phyloP scores from a whole-genome alignment of 176 grass and related monocot species.

The Stipa capillata region DNA sequence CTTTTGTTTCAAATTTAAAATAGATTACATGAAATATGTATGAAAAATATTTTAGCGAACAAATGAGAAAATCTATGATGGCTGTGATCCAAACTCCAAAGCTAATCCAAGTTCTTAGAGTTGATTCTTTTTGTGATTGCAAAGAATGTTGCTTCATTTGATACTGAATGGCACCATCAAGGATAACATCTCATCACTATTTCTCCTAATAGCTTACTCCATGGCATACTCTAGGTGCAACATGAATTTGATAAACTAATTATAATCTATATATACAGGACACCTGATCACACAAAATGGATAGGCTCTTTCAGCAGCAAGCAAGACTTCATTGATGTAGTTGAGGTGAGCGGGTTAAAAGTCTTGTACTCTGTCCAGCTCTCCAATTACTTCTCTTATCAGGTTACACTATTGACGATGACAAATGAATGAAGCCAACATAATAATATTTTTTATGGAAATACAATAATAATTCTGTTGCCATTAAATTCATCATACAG shows the following conservation, averaged over 20 bases:
- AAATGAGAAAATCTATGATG: neutral
- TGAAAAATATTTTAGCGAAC: neutral
- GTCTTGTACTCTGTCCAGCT: neutral
- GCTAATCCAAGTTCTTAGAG: neutral
- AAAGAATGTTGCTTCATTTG: neutral
- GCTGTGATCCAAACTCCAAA: neutral
- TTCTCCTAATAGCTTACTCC: neutral
- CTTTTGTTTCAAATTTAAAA: neutral
- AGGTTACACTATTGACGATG: neutral
- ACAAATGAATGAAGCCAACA: neutral
- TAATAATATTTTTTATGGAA: neutral
- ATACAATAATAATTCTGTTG: neutral
- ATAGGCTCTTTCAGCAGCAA: slow-evolving; percentile 85
- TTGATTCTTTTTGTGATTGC: neutral
- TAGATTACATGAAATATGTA: neutral
- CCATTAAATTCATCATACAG: neutral
- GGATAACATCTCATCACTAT: neutral
- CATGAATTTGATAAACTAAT: neutral
- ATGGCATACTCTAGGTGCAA: neutral
- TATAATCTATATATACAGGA: slow-evolving; percentile 35
- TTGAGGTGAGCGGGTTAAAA: slow-evolving; percentile 45
- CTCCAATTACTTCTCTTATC: neutral
- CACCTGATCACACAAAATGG: slow-evolving; percentile 98
- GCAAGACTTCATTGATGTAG: slow-evolving; percentile 86
- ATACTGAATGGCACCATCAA: neutral